Conservation (phyloP, 805 yeast species). For the Isabelozyma rhagii region DNA sequence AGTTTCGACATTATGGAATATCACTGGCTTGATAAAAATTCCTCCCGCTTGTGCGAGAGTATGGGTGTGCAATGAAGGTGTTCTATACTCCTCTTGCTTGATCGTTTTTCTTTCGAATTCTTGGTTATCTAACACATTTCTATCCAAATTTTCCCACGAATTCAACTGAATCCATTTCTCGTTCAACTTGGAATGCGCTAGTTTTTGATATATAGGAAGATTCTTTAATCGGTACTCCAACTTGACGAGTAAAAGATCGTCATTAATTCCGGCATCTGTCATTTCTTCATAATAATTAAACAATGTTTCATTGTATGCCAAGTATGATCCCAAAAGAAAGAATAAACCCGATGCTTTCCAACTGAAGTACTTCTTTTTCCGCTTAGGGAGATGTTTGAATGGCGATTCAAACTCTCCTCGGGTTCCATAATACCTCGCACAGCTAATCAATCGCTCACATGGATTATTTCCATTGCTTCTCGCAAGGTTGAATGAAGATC, state of each 20-base stretch:
- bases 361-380: constrained; percentile 21
- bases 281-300: constrained; percentile 21
- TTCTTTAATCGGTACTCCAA: constrained; percentile 48
- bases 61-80: constrained; percentile 26
- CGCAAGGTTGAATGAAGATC: neutral
- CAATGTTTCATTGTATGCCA: constrained; percentile 24
- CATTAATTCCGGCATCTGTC: constrained; percentile 17
- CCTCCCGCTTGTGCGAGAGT: constrained; percentile 75
- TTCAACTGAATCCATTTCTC: constrained; percentile 43
- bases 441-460: neutral
- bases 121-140: constrained; percentile 30
- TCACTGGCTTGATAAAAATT: constrained; percentile 67
- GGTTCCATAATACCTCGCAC: constrained; percentile 15
- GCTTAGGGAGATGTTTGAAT: constrained; percentile 23
- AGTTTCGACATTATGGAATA: constrained; percentile 55
- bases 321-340: constrained; percentile 17
- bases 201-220: constrained; percentile 50
- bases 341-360: constrained; percentile 25
- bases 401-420: constrained; percentile 29
- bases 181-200: constrained; percentile 44
- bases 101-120: constrained; percentile 5
- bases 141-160: constrained; percentile 43
- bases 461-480: neutral
- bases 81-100: constrained; percentile 12
- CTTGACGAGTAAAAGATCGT: constrained; percentile 26